Conservation (phyloP, 2,329 filamentous ascomycete species). For the Laburnicola sp. region DNA sequence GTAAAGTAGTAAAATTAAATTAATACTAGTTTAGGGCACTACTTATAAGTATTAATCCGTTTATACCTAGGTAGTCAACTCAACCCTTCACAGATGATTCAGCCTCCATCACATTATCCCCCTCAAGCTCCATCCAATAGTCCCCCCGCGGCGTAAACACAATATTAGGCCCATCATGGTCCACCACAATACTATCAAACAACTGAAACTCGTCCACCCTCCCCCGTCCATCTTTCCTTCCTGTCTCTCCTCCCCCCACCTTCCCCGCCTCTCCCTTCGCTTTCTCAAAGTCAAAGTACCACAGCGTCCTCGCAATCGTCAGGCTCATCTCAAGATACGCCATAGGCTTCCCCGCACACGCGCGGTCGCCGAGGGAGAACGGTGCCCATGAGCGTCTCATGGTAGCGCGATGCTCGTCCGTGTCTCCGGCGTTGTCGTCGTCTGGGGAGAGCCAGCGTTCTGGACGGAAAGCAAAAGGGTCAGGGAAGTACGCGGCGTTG, state of each 20-base stretch:
- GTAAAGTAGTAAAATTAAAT: no score
- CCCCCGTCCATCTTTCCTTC: neutral
- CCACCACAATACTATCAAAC: neutral
- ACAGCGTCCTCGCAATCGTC: neutral
- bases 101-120: no score
- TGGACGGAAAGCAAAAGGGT: no score
- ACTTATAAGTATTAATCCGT: no score
- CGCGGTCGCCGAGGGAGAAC: neutral
- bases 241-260: neutral
- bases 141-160: neutral
- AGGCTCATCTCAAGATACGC: conserved; percentile 4
- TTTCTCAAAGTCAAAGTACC: conserved; percentile 2
- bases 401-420: neutral
- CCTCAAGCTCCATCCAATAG: no score
- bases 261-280: neutral
- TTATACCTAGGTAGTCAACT: no score
- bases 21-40: no score
- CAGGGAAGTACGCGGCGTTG: no score
- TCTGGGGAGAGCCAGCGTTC: no score
- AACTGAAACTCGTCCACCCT: conserved; percentile 7
- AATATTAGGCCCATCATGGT: conserved; percentile 5
- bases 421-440: no score
- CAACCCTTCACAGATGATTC: no score
- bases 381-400: neutral
- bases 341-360: conserved; percentile 6